Base-by-base conservation (phyloP, 495 filamentous ascomycete genomes). In the Penicillium angulare region DNA sequence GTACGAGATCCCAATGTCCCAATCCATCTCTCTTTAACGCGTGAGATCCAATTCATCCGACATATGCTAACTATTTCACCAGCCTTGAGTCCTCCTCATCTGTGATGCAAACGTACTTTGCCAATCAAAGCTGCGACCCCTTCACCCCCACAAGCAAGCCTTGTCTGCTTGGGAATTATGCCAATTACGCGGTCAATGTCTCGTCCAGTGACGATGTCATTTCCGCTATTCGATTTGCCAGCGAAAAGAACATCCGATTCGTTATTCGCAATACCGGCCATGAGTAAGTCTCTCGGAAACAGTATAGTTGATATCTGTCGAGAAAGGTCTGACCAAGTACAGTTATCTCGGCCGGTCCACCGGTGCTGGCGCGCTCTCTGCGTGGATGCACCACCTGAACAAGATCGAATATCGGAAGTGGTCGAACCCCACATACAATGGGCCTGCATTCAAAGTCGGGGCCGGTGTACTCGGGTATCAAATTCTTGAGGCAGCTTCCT, bases 241-340 rank as follows among this genome's bases (percentile, higher is more conserved):
- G 69, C 18, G 38, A 76, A 17, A 71, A 82, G 57, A 86, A 83
- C 63, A 69, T 88, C 34, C 78, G 83, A 21, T 64, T 88, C 18
- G 73, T 87, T 24, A 77, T 88, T 36, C 81, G 79, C 23, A 87
- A 87, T 59, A 87, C 84, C 3, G 85, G 85, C 6, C 68, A 75
- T 67, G 73, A 80, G 67, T 71, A 48, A 59, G 67, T 63, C 16
- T 13, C 21, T n/a, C n/a, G n/a, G n/a, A n/a, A n/a, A n/a, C n/a
- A n/a, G n/a, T n/a, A n/a, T n/a, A n/a, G n/a, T n/a, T n/a, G n/a
- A n/a, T n/a, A n/a, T n/a, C n/a, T n/a, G n/a, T n/a, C n/a, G n/a
- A n/a, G n/a, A n/a, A n/a, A n/a, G n/a, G 24, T 5, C 24, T 22
- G 10, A 22, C 4, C 39, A 24, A 2, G 9, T 10, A 3, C 29